A percentile compares a stretch with the other conserved stretches of the same genome.
Conservation (phyloP, 2,329 filamentous ascomycete genomes). For the Cordyceps fumosorosea region DNA sequence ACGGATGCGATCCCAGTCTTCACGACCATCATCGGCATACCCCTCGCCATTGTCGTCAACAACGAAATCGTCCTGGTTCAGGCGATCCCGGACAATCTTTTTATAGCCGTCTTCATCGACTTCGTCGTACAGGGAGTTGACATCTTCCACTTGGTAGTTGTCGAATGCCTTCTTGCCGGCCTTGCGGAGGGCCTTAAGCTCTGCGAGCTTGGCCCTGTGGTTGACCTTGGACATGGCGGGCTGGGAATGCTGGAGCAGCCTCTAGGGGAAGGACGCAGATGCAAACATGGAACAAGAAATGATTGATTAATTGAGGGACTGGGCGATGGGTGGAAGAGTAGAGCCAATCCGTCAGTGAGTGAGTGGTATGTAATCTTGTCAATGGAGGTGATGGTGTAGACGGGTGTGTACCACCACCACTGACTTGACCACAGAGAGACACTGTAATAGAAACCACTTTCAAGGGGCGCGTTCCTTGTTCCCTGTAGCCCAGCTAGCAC, state of each 20-base stretch:
- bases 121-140: constrained; percentile 83
- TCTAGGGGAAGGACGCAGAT: not conserved
- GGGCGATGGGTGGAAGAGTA: not conserved
- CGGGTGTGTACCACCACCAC: not conserved
- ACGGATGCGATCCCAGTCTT: constrained; percentile 78
- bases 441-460: not conserved
- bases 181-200: constrained; percentile 76
- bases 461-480: not conserved
- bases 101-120: constrained; percentile 97
- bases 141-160: constrained; percentile 79
- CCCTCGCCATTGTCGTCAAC: constrained; percentile 97
- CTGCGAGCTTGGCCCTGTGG: constrained; percentile 55
- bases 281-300: not conserved
- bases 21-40: constrained; percentile 91
- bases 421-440: too few species aligned
- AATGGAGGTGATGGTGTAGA: constrained; percentile 2
- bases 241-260: not conserved
- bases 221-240: constrained; percentile 30
- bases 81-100: constrained; percentile 80
- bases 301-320: not conserved
- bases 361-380: not conserved
- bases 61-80: constrained; percentile 95
- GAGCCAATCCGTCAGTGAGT: not conserved
- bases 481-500: not conserved
- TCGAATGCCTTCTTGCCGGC: constrained; percentile 88